Evolutionary conservation across 805 yeast species (phyloP).

Genomic region (Sugiyamaella marilandica): DNA sequence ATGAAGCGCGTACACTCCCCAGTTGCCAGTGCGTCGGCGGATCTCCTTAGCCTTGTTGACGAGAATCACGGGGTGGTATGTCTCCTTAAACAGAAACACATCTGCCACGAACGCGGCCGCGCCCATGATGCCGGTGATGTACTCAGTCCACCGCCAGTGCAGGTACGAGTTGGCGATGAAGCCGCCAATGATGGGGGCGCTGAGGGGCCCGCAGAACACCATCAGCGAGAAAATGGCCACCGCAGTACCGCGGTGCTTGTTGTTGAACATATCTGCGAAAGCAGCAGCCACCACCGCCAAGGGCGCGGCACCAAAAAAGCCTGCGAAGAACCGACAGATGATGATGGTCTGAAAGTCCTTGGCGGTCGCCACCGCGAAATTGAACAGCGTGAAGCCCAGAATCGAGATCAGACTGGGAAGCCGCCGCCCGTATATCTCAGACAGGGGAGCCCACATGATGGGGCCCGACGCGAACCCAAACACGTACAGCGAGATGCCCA

Average conservation of each 20-base stretch:
- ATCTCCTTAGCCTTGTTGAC: conserved; percentile 56
- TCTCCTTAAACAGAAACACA: conserved; percentile 47
- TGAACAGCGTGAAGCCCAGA: conserved; percentile 54
- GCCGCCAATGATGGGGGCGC: conserved; percentile 74
- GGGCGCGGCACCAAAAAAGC: conserved; percentile 80
- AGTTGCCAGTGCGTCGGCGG: conserved; percentile 65
- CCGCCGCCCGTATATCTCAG: conserved; percentile 74
- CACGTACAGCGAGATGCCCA: conserved; percentile 79
- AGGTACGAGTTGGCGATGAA: conserved; percentile 53
- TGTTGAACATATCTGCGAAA: conserved; percentile 75
- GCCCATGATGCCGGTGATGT: conserved; percentile 60
- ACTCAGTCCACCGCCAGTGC: conserved; percentile 84
- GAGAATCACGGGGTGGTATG: conserved; percentile 65
- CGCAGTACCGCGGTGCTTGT: conserved; percentile 67
- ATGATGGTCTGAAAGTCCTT: conserved; percentile 72
- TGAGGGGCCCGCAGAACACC: conserved; percentile 71
- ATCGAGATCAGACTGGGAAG: conserved; percentile 54
- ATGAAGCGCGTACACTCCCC: conserved; percentile 76
- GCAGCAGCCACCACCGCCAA: conserved; percentile 83
- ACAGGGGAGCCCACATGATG: conserved; percentile 80
- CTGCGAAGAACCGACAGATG: conserved; percentile 75
- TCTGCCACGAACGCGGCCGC: conserved; percentile 38
- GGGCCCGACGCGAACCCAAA: conserved; percentile 94
- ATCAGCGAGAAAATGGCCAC: conserved; percentile 65
- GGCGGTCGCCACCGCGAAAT: conserved; percentile 74